phyloP scores from a whole-genome alignment of 257 asterid genomes.

The Petrea volubilis region DNA sequence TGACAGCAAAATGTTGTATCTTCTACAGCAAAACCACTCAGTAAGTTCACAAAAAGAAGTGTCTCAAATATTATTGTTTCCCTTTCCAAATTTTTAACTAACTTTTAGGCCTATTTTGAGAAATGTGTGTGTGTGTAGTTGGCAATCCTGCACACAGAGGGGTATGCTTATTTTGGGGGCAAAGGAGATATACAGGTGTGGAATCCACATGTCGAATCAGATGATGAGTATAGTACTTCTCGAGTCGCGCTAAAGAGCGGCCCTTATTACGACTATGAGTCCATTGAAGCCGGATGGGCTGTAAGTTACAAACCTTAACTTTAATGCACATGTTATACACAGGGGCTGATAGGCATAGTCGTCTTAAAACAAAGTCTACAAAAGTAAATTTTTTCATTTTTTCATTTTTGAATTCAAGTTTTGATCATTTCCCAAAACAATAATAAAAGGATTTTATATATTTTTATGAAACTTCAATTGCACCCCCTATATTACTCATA shows the following conservation, averaged over 20 bases:
- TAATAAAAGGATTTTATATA: too few species aligned
- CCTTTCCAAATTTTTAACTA: too few species aligned
- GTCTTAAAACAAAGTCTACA: too few species aligned
- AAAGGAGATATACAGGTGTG: conserved; percentile 63
- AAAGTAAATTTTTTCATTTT: too few species aligned
- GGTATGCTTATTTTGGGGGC: conserved; percentile 61
- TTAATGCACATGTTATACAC: too few species aligned
- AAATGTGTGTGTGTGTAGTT: conserved; percentile 25
- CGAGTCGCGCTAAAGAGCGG: conserved; percentile 54
- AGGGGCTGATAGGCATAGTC: too few species aligned
- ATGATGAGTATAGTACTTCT: conserved; percentile 68
- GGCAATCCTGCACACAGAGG: conserved; percentile 54
- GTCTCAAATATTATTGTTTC: too few species aligned
- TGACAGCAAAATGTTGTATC: conserved; percentile 25
- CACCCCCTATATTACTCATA: too few species aligned
- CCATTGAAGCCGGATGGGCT: conserved; percentile 69
- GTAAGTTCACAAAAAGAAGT: conserved; percentile 33
- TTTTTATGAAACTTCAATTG: too few species aligned
- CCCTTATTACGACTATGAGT: conserved; percentile 35
- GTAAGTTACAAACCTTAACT: conserved; percentile 33
- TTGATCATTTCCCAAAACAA: too few species aligned
- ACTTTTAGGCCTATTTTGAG: neutral
- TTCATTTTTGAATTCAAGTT: too few species aligned
- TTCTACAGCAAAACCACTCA: conserved; percentile 49
- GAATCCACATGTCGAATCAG: conserved; percentile 58